These are phyloP conservation scores for Angophora floribunda DNA, from an alignment of 345 rosid genomes.

Conservation along the genomic window DNA sequence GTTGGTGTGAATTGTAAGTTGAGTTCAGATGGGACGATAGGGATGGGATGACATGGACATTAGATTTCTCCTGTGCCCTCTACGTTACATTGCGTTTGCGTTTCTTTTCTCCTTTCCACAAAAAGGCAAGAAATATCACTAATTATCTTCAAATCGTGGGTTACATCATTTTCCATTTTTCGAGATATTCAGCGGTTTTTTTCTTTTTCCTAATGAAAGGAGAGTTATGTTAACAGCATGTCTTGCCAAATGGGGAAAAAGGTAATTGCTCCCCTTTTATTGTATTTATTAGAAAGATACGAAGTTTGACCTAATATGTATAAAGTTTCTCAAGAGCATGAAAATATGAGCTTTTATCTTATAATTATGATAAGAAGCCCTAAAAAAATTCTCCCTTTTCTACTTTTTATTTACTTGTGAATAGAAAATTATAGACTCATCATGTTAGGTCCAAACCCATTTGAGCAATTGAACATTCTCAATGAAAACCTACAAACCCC, in stretches of 20 bases:
- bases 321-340: not conserved
- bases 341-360: not conserved
- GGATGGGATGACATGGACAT: not conserved
- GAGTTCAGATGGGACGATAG: not conserved
- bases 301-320: not conserved
- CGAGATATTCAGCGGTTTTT: not conserved
- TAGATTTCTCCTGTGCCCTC: not conserved
- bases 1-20: not conserved
- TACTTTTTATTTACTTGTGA: not conserved
- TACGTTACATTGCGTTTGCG: not conserved
- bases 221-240: not conserved
- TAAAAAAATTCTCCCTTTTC: rapidly evolving
- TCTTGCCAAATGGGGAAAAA: not conserved
- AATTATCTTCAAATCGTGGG: not conserved
- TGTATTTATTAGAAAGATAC: not conserved
- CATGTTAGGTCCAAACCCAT: not conserved
- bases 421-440: not conserved
- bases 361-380: not conserved
- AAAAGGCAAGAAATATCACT: not conserved
- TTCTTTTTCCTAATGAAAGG: not conserved
- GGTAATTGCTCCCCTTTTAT: not conserved
- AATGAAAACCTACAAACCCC: not conserved
- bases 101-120: not conserved
- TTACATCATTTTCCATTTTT: not conserved
- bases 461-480: not conserved